Conservation (phyloP, 257 asterid species). For the Solanum ossicruentum region DNA sequence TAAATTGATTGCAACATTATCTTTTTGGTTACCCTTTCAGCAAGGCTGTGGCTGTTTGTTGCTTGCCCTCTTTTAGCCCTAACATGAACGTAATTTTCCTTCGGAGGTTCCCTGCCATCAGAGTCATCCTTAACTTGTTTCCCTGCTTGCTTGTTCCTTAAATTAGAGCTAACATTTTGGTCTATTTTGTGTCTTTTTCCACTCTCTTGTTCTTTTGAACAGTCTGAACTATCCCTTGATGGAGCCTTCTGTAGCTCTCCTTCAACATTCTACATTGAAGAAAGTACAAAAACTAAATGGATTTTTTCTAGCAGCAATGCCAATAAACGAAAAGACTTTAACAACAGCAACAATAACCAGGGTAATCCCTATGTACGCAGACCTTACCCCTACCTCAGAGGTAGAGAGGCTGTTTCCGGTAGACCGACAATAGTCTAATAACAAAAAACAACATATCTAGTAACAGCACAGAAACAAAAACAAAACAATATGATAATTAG, state of each 20-base stretch:
- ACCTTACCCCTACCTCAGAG: neutral
- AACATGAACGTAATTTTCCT: conserved; percentile 68
- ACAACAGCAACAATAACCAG: neutral
- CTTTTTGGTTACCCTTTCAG: conserved; percentile 60
- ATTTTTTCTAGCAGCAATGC: neutral
- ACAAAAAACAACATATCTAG: neutral
- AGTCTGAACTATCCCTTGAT: conserved; percentile 33
- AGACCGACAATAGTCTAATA: neutral
- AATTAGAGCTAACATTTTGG: conserved; percentile 20
- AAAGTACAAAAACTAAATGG: neutral
- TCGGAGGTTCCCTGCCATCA: conserved; percentile 43
- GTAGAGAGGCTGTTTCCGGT: neutral
- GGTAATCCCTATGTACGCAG: neutral
- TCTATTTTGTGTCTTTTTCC: conserved; percentile 31
- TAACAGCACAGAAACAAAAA: neutral
- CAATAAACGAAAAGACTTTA: neutral
- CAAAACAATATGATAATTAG: neutral
- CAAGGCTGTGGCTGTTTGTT: conserved; percentile 93
- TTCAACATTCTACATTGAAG: conserved; percentile 33
- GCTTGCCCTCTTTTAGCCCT: conserved; percentile 95
- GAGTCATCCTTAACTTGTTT: conserved; percentile 46
- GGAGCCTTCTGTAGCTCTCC: conserved; percentile 36
- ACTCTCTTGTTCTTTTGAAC: conserved; percentile 33
- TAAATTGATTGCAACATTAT: neutral
- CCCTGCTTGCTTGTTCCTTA: conserved; percentile 26